Percentiles rank a stretch among this genome's conserved stretches.
These are phyloP conservation scores for Trametopsis cervina DNA, from an alignment of 768 basidiomycete genomes.

Conservation along the genomic window DNA sequence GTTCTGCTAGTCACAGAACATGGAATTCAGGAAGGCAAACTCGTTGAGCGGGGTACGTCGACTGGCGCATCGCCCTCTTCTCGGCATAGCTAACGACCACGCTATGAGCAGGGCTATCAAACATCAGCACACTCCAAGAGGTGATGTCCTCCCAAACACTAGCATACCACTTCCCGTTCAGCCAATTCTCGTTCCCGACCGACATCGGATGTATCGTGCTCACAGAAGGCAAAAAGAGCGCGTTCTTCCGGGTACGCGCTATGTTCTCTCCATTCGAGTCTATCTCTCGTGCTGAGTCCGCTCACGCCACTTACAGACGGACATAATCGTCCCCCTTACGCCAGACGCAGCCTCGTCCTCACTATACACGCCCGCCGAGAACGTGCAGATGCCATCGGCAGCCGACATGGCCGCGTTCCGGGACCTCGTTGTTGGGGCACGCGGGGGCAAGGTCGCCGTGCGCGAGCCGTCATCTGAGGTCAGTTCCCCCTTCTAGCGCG, in stretches of 20 bases:
- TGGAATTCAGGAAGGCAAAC: conserved; percentile 59
- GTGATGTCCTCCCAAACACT: conserved; percentile 59
- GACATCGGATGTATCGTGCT: conserved; percentile 63
- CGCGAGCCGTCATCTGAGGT: conserved; percentile 56
- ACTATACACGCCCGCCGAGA: conserved; percentile 44
- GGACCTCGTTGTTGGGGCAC: conserved; percentile 53
- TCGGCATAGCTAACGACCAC: too few relatives aligned
- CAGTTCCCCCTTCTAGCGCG: conserved; percentile 8
- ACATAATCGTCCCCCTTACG: conserved; percentile 45
- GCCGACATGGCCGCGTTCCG: conserved; percentile 52
- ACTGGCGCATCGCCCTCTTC: neutral
- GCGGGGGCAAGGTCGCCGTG: conserved; percentile 46
- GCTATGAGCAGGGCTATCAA: conserved; percentile 43
- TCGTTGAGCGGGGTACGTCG: conserved; percentile 42
- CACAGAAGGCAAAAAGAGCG: conserved; percentile 58
- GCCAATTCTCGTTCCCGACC: conserved; percentile 63
- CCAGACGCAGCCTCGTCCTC: conserved; percentile 12
- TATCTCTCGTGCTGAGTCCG: too few relatives aligned
- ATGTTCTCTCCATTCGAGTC: neutral
- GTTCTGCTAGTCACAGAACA: conserved; percentile 58
- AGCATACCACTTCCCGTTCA: conserved; percentile 73
- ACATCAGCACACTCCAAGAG: conserved; percentile 57
- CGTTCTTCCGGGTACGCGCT: conserved; percentile 58
- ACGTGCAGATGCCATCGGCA: conserved; percentile 37
- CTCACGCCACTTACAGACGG: conserved; percentile 39